Evolutionary conservation across 2,329 filamentous ascomycete genomes (phyloP).

Genomic region (Sporothrix globosa): DNA sequence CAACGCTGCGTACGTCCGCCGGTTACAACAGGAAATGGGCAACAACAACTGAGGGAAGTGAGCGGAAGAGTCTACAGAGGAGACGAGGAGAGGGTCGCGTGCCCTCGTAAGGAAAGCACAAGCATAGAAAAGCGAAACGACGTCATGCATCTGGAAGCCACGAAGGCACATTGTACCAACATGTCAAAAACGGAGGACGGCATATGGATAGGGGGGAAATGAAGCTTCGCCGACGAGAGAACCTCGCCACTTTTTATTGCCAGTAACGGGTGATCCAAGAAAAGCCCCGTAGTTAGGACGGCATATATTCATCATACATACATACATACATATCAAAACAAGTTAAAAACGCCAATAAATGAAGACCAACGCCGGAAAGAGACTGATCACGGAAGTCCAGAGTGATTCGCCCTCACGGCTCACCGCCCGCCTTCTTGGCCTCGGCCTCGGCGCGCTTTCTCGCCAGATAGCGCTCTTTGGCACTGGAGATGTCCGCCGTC

Average conservation of each 20-base stretch:
- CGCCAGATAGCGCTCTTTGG: slow-evolving; percentile 77
- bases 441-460: slow-evolving; percentile 75
- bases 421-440: slow-evolving; percentile 53
- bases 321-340: neutral
- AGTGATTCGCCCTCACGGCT: neutral
- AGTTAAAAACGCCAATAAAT: neutral
- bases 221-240: slow-evolving; percentile 5
- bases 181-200: neutral
- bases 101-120: neutral
- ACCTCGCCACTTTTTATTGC: slow-evolving; percentile 21
- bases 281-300: slow-evolving; percentile 1
- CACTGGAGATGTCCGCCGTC: slow-evolving; percentile 72
- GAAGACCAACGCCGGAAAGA: neutral
- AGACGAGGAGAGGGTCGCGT: neutral
- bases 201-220: neutral
- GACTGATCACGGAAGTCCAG: neutral
- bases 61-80: neutral
- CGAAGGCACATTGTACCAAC: slow-evolving; percentile 15
- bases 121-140: neutral
- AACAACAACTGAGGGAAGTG: slow-evolving; percentile 35
- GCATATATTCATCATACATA: slow-evolving; percentile 9
- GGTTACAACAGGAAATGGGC: slow-evolving; percentile 62
- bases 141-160: neutral
- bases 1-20: slow-evolving; percentile 67
- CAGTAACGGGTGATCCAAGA: slow-evolving; percentile 8